Conservation (phyloP, 768 basidiomycete genomes). For the Hydnum rufescens region DNA sequence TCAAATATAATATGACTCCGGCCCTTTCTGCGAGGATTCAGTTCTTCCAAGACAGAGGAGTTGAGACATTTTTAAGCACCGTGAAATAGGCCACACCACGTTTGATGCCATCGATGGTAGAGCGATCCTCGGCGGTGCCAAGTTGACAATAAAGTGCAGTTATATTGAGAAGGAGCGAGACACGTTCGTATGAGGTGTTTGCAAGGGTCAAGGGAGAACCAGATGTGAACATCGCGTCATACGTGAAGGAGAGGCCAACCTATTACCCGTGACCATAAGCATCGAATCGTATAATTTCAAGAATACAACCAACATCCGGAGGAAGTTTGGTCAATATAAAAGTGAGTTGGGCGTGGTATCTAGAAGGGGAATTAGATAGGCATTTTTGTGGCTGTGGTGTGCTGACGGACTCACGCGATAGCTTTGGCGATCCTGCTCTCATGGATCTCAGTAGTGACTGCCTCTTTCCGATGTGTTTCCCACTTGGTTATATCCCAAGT, state of each 20-base stretch:
- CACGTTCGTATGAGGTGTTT: constrained; percentile 69
- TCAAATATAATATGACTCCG: constrained; percentile 46
- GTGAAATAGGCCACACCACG: constrained; percentile 52
- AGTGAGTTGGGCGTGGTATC: constrained; percentile 81
- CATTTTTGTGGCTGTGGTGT: neutral
- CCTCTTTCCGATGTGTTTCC: constrained; percentile 43
- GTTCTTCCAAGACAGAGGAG: neutral
- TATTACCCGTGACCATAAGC: constrained; percentile 17
- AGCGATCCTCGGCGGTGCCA: constrained; percentile 49
- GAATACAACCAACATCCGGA: constrained; percentile 34
- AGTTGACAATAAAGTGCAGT: constrained; percentile 72
- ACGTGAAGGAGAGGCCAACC: constrained; percentile 57
- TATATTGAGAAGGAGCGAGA: constrained; percentile 65
- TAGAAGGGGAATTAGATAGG: constrained; percentile 19
- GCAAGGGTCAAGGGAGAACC: constrained; percentile 31
- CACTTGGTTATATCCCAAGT: constrained; percentile 55
- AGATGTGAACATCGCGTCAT: constrained; percentile 45
- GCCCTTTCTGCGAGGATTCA: constrained; percentile 33
- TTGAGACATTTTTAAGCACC: constrained; percentile 21
- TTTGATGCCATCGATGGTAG: constrained; percentile 62
- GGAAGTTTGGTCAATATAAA: constrained; percentile 76
- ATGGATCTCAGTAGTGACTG: constrained; percentile 30
- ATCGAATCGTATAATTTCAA: constrained; percentile 10
- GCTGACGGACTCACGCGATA: constrained; percentile 37
- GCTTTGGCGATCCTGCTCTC: constrained; percentile 33